Evolutionary conservation across 2,329 filamentous ascomycete genomes (phyloP).

Genomic region (Exophiala phaeomuriformis): DNA sequence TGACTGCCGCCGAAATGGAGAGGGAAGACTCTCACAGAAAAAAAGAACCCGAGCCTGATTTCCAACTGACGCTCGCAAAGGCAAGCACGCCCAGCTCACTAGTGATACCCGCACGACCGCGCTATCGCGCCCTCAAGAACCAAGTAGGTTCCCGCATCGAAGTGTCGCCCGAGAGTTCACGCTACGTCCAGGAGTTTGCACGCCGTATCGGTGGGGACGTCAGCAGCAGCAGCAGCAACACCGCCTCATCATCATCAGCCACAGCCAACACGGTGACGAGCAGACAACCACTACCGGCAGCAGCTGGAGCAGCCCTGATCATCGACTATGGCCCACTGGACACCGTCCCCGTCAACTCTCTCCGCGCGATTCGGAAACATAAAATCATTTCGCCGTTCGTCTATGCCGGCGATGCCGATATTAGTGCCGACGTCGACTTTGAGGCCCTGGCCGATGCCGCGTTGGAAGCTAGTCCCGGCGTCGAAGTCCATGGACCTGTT

Average conservation of each 20-base stretch:
- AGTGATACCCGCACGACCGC: conserved; percentile 70
- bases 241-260: conserved; percentile 1
- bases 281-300: conserved; percentile 49
- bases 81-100: conserved; percentile 71
- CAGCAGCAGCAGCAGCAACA: neutral
- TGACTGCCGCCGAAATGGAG: conserved; percentile 35
- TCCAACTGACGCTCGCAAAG: conserved; percentile 73
- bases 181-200: conserved; percentile 76
- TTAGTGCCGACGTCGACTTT: conserved; percentile 93
- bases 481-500: conserved; percentile 89
- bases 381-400: conserved; percentile 69
- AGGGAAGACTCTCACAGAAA: conserved; percentile 31
- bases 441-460: conserved; percentile 76
- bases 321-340: conserved; percentile 83
- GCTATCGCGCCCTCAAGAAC: conserved; percentile 68
- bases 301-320: conserved; percentile 84
- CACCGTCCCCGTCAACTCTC: conserved; percentile 76
- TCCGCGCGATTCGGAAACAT: conserved; percentile 81
- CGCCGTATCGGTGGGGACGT: conserved; percentile 65
- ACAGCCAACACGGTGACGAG: conserved; percentile 30
- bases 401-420: conserved; percentile 72
- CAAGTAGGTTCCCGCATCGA: conserved; percentile 69
- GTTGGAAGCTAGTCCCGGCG: conserved; percentile 62
- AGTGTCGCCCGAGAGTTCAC: conserved; percentile 77
- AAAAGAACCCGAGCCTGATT: conserved; percentile 59